Conservation (phyloP, 176 grass and related monocot genomes). For the Elymus sibiricus region DNA sequence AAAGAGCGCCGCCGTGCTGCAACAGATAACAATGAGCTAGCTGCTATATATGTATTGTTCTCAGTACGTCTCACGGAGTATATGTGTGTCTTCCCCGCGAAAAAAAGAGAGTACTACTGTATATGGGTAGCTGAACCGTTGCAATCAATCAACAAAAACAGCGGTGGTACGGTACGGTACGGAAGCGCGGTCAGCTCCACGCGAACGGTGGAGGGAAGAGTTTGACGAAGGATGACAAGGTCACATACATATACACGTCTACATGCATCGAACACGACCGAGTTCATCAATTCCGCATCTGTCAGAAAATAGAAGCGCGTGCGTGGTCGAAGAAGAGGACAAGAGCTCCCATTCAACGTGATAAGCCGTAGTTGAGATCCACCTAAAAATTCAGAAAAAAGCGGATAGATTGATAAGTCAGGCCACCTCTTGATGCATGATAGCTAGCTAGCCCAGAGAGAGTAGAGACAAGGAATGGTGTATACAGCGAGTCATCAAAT, state of each 20-base stretch:
- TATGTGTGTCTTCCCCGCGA: no score
- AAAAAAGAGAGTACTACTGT: no score
- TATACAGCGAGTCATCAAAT: constrained; percentile 3
- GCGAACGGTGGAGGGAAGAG: not conserved
- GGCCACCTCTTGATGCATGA: constrained; percentile 40
- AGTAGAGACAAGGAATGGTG: not conserved
- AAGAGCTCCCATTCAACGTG: not conserved
- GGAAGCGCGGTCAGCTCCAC: not conserved
- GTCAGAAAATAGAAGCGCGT: constrained; percentile 22
- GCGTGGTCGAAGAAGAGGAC: constrained; percentile 6
- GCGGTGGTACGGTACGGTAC: not conserved
- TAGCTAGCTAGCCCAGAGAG: not conserved
- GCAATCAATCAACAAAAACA: not conserved
- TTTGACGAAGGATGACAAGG: not conserved
- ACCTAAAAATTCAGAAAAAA: constrained; percentile 10
- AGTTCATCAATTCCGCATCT: not conserved
- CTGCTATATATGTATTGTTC: not conserved
- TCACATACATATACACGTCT: not conserved
- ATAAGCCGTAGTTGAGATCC: constrained; percentile 24
- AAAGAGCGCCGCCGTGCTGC: not conserved
- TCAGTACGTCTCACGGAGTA: not conserved
- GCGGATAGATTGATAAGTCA: constrained; percentile 28
- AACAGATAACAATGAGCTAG: not conserved
- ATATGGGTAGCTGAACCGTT: not conserved
- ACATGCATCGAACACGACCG: constrained; percentile 24